These are phyloP conservation scores for Chalciporus pseudorubinellus DNA, from an alignment of 768 basidiomycete species.

Conservation along the genomic window DNA sequence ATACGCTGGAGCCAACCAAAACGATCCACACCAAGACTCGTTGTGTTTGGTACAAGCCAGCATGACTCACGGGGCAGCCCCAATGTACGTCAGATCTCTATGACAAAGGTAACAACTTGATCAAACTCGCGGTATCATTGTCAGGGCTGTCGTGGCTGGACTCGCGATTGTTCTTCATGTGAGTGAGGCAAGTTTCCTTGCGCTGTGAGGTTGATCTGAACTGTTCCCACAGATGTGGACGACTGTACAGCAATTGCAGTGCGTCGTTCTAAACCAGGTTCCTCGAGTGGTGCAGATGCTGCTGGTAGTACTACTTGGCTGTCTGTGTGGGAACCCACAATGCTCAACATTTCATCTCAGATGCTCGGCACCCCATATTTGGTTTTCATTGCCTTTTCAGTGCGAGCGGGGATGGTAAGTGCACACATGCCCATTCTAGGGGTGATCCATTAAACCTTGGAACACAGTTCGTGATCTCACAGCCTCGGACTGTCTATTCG, in stretches of 20 bases:
- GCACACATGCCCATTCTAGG: constrained; percentile 10
- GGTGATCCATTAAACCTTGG: constrained; percentile 12
- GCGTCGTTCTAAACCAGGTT: constrained; percentile 15
- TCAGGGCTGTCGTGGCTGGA: constrained; percentile 42
- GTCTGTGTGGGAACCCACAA: neutral
- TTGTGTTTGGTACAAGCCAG: constrained; percentile 52
- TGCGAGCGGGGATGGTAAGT: constrained; percentile 40
- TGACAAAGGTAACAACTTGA: neutral
- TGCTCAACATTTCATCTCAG: constrained; percentile 25
- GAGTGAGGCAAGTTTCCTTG: neutral
- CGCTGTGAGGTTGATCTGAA: constrained; percentile 4
- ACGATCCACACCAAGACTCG: constrained; percentile 24
- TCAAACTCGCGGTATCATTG: constrained; percentile 2
- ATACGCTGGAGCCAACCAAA: constrained; percentile 28
- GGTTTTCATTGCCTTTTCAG: constrained; percentile 41
- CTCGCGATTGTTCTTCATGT: constrained; percentile 44
- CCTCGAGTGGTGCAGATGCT: constrained; percentile 25
- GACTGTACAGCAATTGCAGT: constrained; percentile 29
- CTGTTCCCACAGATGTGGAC: constrained; percentile 35
- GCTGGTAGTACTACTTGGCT: constrained; percentile 24
- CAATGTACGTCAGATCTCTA: constrained; percentile 42
- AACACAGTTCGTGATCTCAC: constrained; percentile 16
- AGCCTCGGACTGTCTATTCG: constrained; percentile 15
- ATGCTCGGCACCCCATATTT: constrained; percentile 39
- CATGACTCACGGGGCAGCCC: constrained; percentile 50